Evolutionary conservation across 2,329 filamentous ascomycete species (phyloP).

Genomic region (Hymenoscyphus scutula): DNA sequence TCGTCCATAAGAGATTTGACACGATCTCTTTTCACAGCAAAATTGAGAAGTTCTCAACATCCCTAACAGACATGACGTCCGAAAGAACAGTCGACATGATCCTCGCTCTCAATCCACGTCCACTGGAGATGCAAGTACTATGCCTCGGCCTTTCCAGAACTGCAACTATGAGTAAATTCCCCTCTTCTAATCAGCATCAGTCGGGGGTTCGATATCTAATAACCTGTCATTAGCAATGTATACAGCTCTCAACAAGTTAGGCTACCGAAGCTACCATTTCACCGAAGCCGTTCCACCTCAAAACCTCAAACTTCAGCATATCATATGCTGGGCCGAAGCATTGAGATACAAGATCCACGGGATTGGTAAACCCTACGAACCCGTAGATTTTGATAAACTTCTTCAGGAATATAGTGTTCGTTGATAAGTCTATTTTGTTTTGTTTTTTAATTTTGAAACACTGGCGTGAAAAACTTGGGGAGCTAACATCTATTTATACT

Average conservation of each 20-base stretch:
- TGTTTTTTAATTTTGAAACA: neutral
- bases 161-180: conserved; percentile 6
- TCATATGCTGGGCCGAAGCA: conserved; percentile 1
- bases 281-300: neutral
- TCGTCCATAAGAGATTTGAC: no score
- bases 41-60: neutral
- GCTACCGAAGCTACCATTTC: conserved; percentile 4
- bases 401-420: conserved; percentile 4
- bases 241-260: conserved; percentile 3
- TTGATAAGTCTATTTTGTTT: neutral
- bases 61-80: neutral
- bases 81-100: conserved; percentile 2
- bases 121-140: conserved; percentile 6
- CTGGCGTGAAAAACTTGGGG: no score
- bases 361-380: neutral
- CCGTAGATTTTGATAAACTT: conserved; percentile 7
- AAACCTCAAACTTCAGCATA: neutral
- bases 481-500: neutral
- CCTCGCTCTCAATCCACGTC: neutral
- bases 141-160: conserved; percentile 4
- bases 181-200: neutral
- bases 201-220: neutral
- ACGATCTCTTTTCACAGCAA: neutral
- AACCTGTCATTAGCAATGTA: neutral
- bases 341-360: neutral